Percentiles rank a stretch among this genome's conserved stretches.
Evolutionary conservation across 78 protist species (phyloP).

Genomic region (slime mould (Dictyostelium discoideum)): dicty_2.7 NC_007088.5:232501-233000

Average conservation of each 20-base stretch:
- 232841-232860: conserved; percentile 43
- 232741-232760: neutral
- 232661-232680: neutral
- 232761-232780: neutral
- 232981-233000: neutral
- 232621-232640: neutral
- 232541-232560: conserved; percentile 10
- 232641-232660: neutral
- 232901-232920: conserved; percentile 3
- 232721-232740: neutral
- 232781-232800: neutral
- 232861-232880: conserved; percentile 58
- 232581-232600: neutral
- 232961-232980: conserved; percentile 22
- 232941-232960: neutral
- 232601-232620: neutral
- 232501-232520: neutral
- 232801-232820: neutral
- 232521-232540: neutral
- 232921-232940: neutral
- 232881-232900: conserved; percentile 37
- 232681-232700: neutral
- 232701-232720: neutral
- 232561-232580: conserved; percentile 2
- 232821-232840: conserved; percentile 27